Evolutionary conservation across 2,329 filamentous ascomycete species (phyloP).

Genomic region (Alternaria metachromatica): DNA sequence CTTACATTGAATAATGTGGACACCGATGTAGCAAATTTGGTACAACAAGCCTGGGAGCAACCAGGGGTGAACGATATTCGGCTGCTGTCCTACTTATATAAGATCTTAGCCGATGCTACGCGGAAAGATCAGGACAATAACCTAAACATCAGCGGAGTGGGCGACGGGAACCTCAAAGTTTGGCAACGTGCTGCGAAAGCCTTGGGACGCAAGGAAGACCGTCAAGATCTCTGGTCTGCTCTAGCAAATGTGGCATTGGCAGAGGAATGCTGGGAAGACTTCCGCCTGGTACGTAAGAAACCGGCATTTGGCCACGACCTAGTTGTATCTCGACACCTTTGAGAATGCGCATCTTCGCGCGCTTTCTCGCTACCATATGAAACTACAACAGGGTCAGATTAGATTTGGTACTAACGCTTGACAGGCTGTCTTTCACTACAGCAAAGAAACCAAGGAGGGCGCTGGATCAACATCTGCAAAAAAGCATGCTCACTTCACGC

Average conservation of each 20-base stretch:
- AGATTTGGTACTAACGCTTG: slow-evolving; percentile 10
- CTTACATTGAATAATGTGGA: slow-evolving; percentile 24
- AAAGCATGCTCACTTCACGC: slow-evolving; percentile 34
- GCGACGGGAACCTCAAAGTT: slow-evolving; percentile 27
- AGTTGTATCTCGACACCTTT: neutral
- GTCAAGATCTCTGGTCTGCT: slow-evolving; percentile 35
- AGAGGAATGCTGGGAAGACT: slow-evolving; percentile 46
- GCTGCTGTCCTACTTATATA: slow-evolving; percentile 39
- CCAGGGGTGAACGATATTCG: slow-evolving; percentile 32
- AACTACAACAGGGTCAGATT: neutral
- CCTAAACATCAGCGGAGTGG: slow-evolving; percentile 20
- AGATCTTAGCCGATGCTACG: slow-evolving; percentile 25
- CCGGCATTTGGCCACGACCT: neutral
- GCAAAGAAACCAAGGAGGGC: slow-evolving; percentile 28
- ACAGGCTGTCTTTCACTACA: slow-evolving; percentile 40
- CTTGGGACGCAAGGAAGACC: slow-evolving; percentile 28
- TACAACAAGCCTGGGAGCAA: slow-evolving; percentile 29
- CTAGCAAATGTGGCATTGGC: slow-evolving; percentile 37
- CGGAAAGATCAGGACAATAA: slow-evolving; percentile 6
- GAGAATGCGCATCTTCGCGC: neutral
- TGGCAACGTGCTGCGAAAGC: slow-evolving; percentile 41
- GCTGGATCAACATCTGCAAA: slow-evolving; percentile 19
- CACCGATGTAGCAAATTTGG: slow-evolving; percentile 12
- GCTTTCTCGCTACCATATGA: neutral
- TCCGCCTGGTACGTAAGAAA: slow-evolving; percentile 33